Percentiles rank a stretch among this genome's conserved stretches.
These are phyloP conservation scores for Mariannaea elegans DNA, from an alignment of 2,329 filamentous ascomycete genomes.

Conservation along the genomic window DNA sequence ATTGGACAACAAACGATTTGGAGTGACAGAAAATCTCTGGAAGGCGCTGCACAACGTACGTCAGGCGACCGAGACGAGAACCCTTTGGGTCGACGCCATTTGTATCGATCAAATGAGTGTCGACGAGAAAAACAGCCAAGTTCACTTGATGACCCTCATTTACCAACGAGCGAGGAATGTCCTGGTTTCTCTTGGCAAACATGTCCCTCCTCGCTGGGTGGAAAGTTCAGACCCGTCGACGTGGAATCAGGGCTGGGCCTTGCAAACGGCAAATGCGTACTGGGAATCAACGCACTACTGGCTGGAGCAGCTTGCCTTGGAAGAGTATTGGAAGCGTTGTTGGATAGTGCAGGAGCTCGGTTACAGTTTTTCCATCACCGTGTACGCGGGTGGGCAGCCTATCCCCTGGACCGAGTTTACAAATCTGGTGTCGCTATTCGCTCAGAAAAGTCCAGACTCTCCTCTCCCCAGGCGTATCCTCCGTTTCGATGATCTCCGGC, in stretches of 20 bases:
- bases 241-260: background rate
- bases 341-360: background rate
- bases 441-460: background rate
- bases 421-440: background rate
- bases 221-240: background rate
- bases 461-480: background rate
- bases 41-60: background rate
- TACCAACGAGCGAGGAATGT: background rate
- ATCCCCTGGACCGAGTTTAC: background rate
- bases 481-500: background rate
- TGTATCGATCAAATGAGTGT: background rate
- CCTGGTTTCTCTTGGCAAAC: background rate
- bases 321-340: background rate
- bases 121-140: constrained; percentile 1
- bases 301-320: background rate
- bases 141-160: background rate
- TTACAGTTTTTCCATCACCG: background rate
- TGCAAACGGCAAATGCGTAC: background rate
- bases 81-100: constrained; percentile 5
- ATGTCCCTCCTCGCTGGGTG: background rate
- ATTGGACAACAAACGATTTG: background rate
- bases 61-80: background rate
- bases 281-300: background rate
- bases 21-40: background rate
- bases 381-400: background rate